Percentiles rank a stretch among this genome's conserved stretches.
Evolutionary conservation across 164 flowering plant genomes (phyloP).

Genomic region (Macadamia tetraphylla): DNA sequence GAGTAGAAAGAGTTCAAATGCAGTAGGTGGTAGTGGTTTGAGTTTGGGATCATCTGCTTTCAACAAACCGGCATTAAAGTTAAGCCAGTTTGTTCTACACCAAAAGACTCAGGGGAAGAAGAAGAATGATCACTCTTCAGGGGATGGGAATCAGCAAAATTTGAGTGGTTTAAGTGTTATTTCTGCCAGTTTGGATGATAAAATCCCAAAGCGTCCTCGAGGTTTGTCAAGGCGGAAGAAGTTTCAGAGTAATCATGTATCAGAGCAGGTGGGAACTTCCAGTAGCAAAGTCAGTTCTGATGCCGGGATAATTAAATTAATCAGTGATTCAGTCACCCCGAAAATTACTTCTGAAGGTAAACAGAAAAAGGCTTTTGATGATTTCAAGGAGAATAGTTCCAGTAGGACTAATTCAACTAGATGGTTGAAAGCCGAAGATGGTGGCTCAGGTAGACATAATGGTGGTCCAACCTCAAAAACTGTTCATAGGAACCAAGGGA

Average conservation of each 20-base stretch:
- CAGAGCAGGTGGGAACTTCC: conserved; percentile 16
- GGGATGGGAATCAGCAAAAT: conserved; percentile 7
- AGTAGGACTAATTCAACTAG: conserved; percentile 19
- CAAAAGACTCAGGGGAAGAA: conserved; percentile 8
- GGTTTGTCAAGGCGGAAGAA: conserved; percentile 55
- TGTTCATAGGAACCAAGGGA: conserved; percentile 23
- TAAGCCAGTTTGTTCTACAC: conserved; percentile 8
- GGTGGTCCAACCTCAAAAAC: conserved; percentile 24
- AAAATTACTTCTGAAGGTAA: conserved; percentile 12
- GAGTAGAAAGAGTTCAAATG: conserved; percentile 31
- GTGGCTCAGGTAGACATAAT: conserved; percentile 17
- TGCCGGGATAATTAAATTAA: conserved; percentile 21
- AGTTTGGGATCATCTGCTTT: conserved; percentile 17
- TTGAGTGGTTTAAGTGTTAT: conserved; percentile 20
- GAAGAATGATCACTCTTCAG: conserved; percentile 5
- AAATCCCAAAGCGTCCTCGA: conserved; percentile 64
- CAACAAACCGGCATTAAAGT: conserved; percentile 13
- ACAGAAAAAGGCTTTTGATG: conserved; percentile 26
- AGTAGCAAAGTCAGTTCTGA: conserved; percentile 16
- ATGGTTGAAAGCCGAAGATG: conserved; percentile 23
- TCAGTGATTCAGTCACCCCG: conserved; percentile 15
- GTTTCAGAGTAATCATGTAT: conserved; percentile 19
- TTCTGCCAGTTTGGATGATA: conserved; percentile 34
- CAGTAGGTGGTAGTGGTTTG: conserved; percentile 16
- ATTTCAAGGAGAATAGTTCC: conserved; percentile 26